Evolutionary conservation across 495 filamentous ascomycete genomes (phyloP), one percentile per base, ranked within the genome.

Genomic region (Xylaria bambusicola): DNA sequence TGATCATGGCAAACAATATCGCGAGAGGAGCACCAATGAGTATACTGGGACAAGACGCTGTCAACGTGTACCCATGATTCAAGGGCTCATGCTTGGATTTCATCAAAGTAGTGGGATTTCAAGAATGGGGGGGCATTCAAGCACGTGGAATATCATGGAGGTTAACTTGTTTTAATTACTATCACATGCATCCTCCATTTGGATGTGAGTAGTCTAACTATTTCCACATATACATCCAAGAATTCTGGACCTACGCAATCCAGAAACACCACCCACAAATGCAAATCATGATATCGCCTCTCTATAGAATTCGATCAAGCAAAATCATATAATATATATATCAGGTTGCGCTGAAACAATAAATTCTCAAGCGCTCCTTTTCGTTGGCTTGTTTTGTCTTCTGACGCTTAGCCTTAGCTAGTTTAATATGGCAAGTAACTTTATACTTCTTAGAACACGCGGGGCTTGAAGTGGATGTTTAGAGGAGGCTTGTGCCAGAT

Each of bases 401-500:
- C n/a, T n/a, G n/a, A n/a, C n/a, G n/a, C n/a, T n/a, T n/a, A n/a
- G n/a, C n/a, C n/a, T n/a, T n/a, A n/a, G n/a, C n/a, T n/a, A n/a
- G n/a, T n/a, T n/a, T n/a, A n/a, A n/a, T n/a, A n/a, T n/a, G n/a
- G n/a, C n/a, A n/a, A n/a, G n/a, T n/a, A n/a, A n/a, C 8, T 41
- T 5, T 41, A 21, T 50, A 31, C 24, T 26, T 21, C 23, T 60
- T 53, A 60, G 40, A 60, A 60, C 20, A 60, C 57, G 24, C 57
- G 57, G 26, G 70, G 70, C 18, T 62, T 66, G 41, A 73, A 52
- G 42, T 72, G 55, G 18, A 75, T 60, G 50, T 75, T 67, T 26
- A 75, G 58, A 0, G 69, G 52, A 15, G 68, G 59, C 61, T 76
- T 79, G 2, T 66, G 61, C 74, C 74, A 82, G 12, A 83, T 52